Evolutionary conservation across 306 rosid species (phyloP).

Genomic region (Mucuna pruriens): DNA sequence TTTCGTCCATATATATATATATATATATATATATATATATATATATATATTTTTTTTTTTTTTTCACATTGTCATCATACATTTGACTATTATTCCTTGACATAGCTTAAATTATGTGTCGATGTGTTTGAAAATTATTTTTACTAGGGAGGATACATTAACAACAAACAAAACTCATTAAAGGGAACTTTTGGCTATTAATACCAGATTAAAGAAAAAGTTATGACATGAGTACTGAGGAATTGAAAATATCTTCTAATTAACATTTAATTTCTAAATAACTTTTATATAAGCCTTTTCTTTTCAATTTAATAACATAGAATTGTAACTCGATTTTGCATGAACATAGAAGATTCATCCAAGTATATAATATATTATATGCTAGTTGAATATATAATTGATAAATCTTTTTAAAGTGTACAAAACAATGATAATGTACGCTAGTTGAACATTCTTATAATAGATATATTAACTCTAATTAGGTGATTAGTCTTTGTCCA

Average conservation of each 20-base stretch:
- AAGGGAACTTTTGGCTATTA: too few relatives aligned
- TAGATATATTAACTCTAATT: too few relatives aligned
- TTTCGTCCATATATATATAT: too few relatives aligned
- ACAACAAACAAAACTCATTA: neutral
- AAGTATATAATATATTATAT: neutral
- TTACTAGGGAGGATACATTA: too few relatives aligned
- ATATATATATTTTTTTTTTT: too few relatives aligned
- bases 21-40: too few relatives aligned
- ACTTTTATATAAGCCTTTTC: neutral
- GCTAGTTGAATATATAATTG: too few relatives aligned
- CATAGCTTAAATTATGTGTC: neutral
- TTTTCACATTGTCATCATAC: neutral
- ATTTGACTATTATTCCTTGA: neutral
- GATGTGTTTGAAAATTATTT: neutral
- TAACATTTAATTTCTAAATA: neutral
- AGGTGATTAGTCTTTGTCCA: too few relatives aligned
- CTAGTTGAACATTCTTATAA: too few relatives aligned
- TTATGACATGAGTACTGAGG: neutral
- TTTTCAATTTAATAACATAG: neutral
- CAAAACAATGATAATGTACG: too few relatives aligned
- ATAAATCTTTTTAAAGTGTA: too few relatives aligned
- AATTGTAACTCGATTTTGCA: neutral
- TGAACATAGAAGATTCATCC: neutral
- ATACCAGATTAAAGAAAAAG: too few relatives aligned
- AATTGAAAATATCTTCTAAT: neutral